Percentiles rank a stretch among this genome's conserved stretches.
Evolutionary conservation across 306 rosid genomes (phyloP).

Genomic region (Begonia loranthoides): DNA sequence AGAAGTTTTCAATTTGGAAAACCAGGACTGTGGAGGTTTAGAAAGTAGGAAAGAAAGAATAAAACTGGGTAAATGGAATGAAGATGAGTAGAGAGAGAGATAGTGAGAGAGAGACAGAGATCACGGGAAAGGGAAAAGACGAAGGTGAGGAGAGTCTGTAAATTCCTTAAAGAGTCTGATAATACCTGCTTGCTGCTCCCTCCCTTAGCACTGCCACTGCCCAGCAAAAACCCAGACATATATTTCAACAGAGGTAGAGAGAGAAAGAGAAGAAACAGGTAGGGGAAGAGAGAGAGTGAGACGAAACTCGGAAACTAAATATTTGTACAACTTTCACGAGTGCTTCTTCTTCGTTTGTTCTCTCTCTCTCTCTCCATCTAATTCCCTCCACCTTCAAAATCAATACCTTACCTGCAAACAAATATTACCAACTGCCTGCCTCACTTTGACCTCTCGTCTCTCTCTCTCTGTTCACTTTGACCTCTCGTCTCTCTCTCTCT

Average conservation of each 20-base stretch:
- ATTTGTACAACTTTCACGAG: slow-evolving; percentile 1
- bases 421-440: slow-evolving; percentile 44
- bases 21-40: not conserved
- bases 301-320: no score
- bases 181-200: slow-evolving; percentile 33
- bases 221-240: not conserved
- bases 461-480: slow-evolving; percentile 15
- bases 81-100: not conserved
- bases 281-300: not conserved
- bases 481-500: slow-evolving; percentile 6
- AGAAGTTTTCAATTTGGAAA: not conserved
- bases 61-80: not conserved
- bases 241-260: not conserved
- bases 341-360: no score
- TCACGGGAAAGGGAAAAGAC: slow-evolving; percentile 66
- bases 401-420: slow-evolving; percentile 29
- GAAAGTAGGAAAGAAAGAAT: not conserved
- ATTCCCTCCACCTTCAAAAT: slow-evolving; percentile 13
- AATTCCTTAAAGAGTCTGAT: slow-evolving; percentile 82
- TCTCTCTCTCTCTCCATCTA: slow-evolving; percentile 9
- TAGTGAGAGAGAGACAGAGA: slow-evolving; percentile 12
- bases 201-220: slow-evolving; percentile 8
- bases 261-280: no score
- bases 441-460: slow-evolving; percentile 13
- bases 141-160: slow-evolving; percentile 53